Base-by-base conservation (phyloP, 2,329 filamentous ascomycete genomes). In the Nigrospora osmanthi region DNA sequence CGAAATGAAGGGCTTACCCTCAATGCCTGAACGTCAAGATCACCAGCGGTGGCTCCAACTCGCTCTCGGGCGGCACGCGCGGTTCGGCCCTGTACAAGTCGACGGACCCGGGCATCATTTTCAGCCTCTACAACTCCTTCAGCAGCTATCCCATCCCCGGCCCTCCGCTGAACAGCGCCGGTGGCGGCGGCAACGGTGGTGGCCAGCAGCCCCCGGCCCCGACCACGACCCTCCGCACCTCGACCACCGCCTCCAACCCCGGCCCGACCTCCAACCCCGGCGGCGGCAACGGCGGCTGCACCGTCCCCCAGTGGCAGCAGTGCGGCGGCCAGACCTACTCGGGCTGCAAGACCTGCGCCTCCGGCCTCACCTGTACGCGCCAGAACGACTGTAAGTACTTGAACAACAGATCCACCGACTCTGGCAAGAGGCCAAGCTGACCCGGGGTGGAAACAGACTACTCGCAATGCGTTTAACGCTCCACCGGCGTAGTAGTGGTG, bases 1-100 rank as follows among this genome's bases (percentile, higher is more conserved):
- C n/a, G n/a, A 3, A 38, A 12, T 6, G 19, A 23, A 66, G 70
- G 54, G 60, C 62, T 37, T 72, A 73, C 50, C 68, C 69, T 9
- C 65, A 70, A 56, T 73, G 70, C 47, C 54, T 70, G 32, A 71
- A 71, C 51, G 54, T 72, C 19, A 58, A 65, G 46, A 63, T 72
- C 35, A 59, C 57, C 34, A 66, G 68, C 15, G 56, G 58, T 38
- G 60, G 60, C 15, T 69, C 74, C 44, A 45, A 52, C n/a, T 34
- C 44, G 4, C 49, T 51, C 3, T 51, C 48, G 4, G 66, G 66
- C 15, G 62, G 59, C 9, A 55, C 55, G 31, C 52, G 50, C 16
- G 56, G 59, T 37, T 60, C 51, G 4, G 56, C 54, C 35, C 52
- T 57, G 3, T 64, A 64, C 48, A 56, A 53, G 40, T 45, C 52